phyloP scores from a whole-genome alignment of 495 filamentous ascomycete species.

The Xylaria venustula region DNA sequence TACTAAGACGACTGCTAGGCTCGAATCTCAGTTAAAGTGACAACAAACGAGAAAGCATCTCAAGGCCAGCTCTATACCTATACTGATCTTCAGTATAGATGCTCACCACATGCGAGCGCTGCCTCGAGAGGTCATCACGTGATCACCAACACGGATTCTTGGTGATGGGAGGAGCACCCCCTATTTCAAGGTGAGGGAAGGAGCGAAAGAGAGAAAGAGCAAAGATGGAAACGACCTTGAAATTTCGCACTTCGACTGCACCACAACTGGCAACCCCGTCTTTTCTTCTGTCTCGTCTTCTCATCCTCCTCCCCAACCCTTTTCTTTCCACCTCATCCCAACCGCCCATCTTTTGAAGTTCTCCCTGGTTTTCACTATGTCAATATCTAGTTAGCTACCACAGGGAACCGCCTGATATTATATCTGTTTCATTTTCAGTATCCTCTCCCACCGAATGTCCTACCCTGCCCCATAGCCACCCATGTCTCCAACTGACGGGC shows the following conservation, averaged over 20 bases:
- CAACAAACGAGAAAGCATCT: too few relatives aligned
- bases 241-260: too few relatives aligned
- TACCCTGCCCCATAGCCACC: not conserved
- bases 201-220: constrained; percentile 5
- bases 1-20: too few relatives aligned
- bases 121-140: not conserved
- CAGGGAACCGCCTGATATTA: not conserved
- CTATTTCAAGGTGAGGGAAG: not conserved
- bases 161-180: not conserved
- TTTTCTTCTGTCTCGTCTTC: not conserved
- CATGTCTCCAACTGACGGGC: constrained; percentile 11
- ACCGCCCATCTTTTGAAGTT: not conserved
- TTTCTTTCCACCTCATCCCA: not conserved
- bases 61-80: too few relatives aligned
- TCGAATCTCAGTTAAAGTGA: too few relatives aligned
- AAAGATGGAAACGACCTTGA: not conserved
- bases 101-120: not conserved
- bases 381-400: not conserved
- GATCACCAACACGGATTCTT: not conserved
- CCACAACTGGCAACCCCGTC: too few relatives aligned
- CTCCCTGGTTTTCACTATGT: not conserved
- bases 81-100: too few relatives aligned
- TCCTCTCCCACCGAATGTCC: too few relatives aligned
- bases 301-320: not conserved
- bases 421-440: not conserved